Base-by-base conservation (phyloP, 495 filamentous ascomycete species). In the Glarea lozoyensis region DNA sequence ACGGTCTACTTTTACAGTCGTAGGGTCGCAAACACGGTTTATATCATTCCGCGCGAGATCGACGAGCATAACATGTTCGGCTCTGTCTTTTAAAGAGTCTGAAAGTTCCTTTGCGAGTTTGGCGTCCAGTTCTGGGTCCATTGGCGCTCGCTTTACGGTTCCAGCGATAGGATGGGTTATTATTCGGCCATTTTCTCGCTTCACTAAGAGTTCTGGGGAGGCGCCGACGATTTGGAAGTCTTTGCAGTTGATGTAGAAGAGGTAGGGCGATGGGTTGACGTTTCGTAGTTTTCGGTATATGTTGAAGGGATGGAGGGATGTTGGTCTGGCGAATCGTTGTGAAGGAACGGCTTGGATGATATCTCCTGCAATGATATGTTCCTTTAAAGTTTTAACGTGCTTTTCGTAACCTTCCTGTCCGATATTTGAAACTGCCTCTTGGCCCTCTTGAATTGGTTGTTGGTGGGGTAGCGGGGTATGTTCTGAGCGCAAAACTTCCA, bases 31-130 rank as follows among this genome's bases (percentile, higher is more conserved):
- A 11, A 98, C 84, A 10, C 92, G 82, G 63, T 96, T 98, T 43
- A 98, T 75, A 58, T 98, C 92, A 67, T 98, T 98, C 37, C 92
- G 78, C 4, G 92, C 92, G 15, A 98, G 70, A 58, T 98, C 92
- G n/a, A 98, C 92, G 31, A 98, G 72, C 92, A 98, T 98, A 54
- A 98, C 92, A 65, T 96, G 92, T 64, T 97, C 92, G 33, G 92
- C 92, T 43, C 92, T 78, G 65, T 98, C 92, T 60, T 98, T 98
- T 15, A 94, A 69, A 41, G 82, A 88, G 43, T 69, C 70, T 22
- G 78, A 73, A 34, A 98, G 78, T 58, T 87, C 80, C 17, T 79
- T 67, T 1, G 93, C 88, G 11, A 98, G 77, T 11, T 57, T 62
- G 37, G 80, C 79, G 60, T 98, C 92, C 45, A 94, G 84, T 55